Evolutionary conservation across 257 asterid genomes (phyloP), one percentile per base, ranked within the genome.

Genomic region (Scutellaria barbata): DNA sequence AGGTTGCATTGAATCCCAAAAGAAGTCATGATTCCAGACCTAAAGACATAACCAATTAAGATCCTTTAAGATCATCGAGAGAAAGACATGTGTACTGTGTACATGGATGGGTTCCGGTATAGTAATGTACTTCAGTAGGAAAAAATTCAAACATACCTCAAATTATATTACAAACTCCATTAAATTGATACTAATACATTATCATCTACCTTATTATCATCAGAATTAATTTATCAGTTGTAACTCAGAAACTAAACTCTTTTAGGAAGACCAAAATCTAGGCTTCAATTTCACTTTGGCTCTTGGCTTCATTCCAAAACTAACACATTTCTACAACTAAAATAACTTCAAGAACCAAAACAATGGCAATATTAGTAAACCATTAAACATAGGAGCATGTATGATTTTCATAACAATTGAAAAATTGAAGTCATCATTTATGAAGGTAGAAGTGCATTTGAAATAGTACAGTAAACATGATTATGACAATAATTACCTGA

Each of bases 11-110:
- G 97, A 90, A 66, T 89, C 97, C 97, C 97, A 93, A 79, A 90
- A 93, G 85, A 90, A 93, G 82, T 93, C 90, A 80, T 93, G 97
- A 83, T 93, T 93, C 98, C 98, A 93, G 25, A 90, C 90, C 98
- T 93, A 61, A 69, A 60, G 46, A 72, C 8, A 66, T 57, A 56
- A 63, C 62, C 68, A 71, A 43, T 65, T n/a, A 58, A n/a, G n/a
- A 72, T 30, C 40, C 25, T 8, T 47, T 14, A 11, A 52, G 41
- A 65, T 64, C 63, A 70, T 40, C 9, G 22, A 43, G 30, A 45
- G 61, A 63, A 42, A 64, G 60, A 63, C 57, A 55, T 10, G 64
- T 11, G 68, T 8, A 46, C 14, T 20, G 39, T 66, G 18, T 16
- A 20, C 47, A 66, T n/a, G 33, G 51, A 37, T n/a, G 33, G 51